Conservation (phyloP, 768 basidiomycete genomes). For the Russula vinacea region DNA sequence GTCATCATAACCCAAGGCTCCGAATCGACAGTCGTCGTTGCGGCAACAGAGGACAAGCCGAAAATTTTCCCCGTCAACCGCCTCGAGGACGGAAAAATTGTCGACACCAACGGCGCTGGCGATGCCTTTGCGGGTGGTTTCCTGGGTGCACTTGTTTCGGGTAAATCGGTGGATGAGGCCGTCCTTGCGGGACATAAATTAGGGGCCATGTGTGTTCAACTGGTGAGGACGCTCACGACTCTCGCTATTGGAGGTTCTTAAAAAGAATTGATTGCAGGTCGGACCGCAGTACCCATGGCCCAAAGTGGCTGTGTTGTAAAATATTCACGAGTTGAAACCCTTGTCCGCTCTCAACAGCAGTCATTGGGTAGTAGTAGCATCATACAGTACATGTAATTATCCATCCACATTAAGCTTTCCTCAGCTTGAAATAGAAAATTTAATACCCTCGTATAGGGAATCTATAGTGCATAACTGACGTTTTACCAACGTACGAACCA, state of each 20-base stretch:
- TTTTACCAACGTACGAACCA: not conserved
- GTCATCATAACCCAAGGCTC: constrained; percentile 93
- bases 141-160: constrained; percentile 77
- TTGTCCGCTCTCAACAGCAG: constrained; percentile 43
- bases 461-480: constrained; percentile 14
- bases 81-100: constrained; percentile 62
- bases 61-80: constrained; percentile 58
- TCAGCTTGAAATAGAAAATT: constrained; percentile 38
- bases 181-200: constrained; percentile 85
- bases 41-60: constrained; percentile 51
- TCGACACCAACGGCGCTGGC: constrained; percentile 98
- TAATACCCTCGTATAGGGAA: constrained; percentile 19
- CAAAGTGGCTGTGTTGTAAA: constrained; percentile 47
- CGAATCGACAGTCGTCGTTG: constrained; percentile 71
- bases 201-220: constrained; percentile 80
- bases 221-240: constrained; percentile 45
- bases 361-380: constrained; percentile 21
- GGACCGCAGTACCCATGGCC: constrained; percentile 58
- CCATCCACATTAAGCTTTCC: constrained; percentile 36
- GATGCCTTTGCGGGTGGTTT: constrained; percentile 98
- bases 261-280: constrained; percentile 39
- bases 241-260: constrained; percentile 1
- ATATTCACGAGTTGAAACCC: constrained; percentile 21
- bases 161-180: constrained; percentile 72
- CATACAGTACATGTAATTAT: constrained; percentile 29